Conservation (phyloP, 768 basidiomycete genomes). For the Glaciozyma martinii region DNA sequence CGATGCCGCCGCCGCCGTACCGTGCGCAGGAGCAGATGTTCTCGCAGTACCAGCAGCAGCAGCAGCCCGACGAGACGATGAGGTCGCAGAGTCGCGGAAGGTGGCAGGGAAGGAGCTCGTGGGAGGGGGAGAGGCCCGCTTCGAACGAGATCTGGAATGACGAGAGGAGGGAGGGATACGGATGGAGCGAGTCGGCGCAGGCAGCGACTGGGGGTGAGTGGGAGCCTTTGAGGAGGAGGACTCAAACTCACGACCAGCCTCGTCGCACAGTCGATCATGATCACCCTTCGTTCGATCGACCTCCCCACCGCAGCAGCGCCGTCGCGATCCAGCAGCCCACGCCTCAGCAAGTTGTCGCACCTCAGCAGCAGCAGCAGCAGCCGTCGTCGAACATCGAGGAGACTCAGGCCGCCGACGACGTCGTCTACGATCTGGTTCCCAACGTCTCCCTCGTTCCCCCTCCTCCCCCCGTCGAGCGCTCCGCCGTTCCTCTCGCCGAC, state of each 20-base stretch:
- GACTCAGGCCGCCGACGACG: neutral
- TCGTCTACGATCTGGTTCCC: constrained; percentile 29
- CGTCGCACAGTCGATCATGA: constrained; percentile 13
- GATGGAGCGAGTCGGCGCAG: neutral
- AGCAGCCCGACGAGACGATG: neutral
- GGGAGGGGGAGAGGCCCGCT: neutral
- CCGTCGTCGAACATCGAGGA: neutral
- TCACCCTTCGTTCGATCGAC: constrained; percentile 14
- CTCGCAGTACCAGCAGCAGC: neutral
- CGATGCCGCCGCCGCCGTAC: neutral
- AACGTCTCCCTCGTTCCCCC: constrained; percentile 31
- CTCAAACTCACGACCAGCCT: neutral
- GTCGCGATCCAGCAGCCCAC: neutral
- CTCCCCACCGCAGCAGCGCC: constrained; percentile 4
- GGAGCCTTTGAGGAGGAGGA: neutral
- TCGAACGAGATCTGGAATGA: neutral
- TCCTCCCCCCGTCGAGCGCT: constrained; percentile 30
- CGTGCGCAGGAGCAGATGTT: neutral
- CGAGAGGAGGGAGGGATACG: neutral
- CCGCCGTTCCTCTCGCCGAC: constrained; percentile 32
- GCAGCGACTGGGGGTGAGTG: neutral
- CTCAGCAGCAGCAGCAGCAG: neutral
- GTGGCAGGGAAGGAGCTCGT: neutral
- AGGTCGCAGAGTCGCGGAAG: neutral
- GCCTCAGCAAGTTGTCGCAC: neutral